Conservation (phyloP, 805 yeast species). For the Candida golubevii region DNA sequence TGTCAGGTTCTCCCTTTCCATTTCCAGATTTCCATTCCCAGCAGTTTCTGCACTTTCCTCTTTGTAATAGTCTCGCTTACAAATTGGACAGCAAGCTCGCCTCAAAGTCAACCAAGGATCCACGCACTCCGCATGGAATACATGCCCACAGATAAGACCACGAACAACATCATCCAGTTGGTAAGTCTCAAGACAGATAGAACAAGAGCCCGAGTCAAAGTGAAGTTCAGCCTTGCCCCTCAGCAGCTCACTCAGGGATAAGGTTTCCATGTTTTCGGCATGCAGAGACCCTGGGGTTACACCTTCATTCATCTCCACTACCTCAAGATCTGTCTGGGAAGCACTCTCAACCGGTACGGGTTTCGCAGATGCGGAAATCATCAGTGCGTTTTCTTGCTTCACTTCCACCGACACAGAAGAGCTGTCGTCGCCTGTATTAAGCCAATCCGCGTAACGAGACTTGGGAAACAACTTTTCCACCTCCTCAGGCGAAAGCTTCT, state of each 20-base stretch:
- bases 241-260: slow-evolving; percentile 9
- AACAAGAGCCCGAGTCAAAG: slow-evolving; percentile 67
- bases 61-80: slow-evolving; percentile 62
- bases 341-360: background rate
- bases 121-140: slow-evolving; percentile 72
- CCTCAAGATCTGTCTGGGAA: background rate
- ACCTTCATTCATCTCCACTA: background rate
- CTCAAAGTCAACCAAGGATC: slow-evolving; percentile 78
- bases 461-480: slow-evolving; percentile 59
- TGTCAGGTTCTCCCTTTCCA: background rate
- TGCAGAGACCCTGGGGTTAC: background rate
- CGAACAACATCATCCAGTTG: slow-evolving; percentile 63
- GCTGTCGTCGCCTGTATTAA: slow-evolving; percentile 52
- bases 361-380: slow-evolving; percentile 1
- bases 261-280: background rate
- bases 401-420: slow-evolving; percentile 1
- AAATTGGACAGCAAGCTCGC: slow-evolving; percentile 79
- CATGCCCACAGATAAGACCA: slow-evolving; percentile 78
- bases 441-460: slow-evolving; percentile 56
- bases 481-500: slow-evolving; percentile 50
- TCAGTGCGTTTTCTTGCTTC: slow-evolving; percentile 1
- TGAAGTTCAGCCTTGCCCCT: slow-evolving; percentile 32
- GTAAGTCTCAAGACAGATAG: slow-evolving; percentile 68
- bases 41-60: slow-evolving; percentile 12
- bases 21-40: background rate